phyloP scores from a whole-genome alignment of 2,329 filamentous ascomycete genomes.

The Aspergillus chevalieri region DNA sequence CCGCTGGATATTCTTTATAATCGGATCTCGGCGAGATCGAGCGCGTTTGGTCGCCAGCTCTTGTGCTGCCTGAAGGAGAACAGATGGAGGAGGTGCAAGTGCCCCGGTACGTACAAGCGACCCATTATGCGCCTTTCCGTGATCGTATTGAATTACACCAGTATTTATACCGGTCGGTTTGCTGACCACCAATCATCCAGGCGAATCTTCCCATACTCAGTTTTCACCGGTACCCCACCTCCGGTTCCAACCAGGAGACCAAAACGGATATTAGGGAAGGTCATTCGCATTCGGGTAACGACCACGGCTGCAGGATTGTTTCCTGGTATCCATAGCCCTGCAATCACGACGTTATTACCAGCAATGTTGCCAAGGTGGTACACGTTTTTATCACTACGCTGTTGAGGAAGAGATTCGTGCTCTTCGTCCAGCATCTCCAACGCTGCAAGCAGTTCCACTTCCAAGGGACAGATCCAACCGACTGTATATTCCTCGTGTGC shows the following conservation, averaged over 20 bases:
- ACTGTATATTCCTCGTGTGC: background rate
- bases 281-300: background rate
- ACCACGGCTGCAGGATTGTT: background rate
- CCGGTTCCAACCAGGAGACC: background rate
- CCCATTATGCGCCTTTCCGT: constrained; percentile 1
- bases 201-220: background rate
- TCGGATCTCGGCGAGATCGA: background rate
- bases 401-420: background rate
- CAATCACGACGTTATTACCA: background rate
- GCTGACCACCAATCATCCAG: background rate
- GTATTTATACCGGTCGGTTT: background rate
- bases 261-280: background rate
- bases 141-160: background rate
- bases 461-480: background rate
- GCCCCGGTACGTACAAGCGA: background rate
- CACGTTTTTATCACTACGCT: background rate
- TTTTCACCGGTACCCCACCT: background rate
- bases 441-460: background rate
- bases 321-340: background rate
- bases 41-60: background rate
- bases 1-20: background rate
- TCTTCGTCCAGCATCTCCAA: background rate
- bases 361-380: background rate
- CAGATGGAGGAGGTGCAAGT: background rate
- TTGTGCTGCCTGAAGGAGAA: background rate